phyloP scores from a whole-genome alignment of 768 basidiomycete species.

The Grammothele lineata region DNA sequence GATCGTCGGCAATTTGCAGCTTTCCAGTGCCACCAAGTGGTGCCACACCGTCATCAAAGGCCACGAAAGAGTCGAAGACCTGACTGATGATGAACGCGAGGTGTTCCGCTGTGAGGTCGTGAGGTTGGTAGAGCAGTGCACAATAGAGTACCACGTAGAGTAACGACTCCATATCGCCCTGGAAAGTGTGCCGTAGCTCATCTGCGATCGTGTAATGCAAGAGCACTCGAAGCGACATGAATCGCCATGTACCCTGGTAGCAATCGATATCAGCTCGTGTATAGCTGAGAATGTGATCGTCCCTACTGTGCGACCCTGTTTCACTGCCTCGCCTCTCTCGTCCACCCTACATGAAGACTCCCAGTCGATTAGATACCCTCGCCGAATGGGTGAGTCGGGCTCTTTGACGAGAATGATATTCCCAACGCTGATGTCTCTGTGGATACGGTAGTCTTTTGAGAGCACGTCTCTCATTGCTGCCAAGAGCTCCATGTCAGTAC shows the following conservation, averaged over 20 bases:
- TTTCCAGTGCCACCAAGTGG: background rate
- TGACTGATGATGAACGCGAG: background rate
- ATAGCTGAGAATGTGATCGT: background rate
- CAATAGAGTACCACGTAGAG: constrained; percentile 11
- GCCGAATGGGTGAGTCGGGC: background rate
- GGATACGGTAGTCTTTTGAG: constrained; percentile 1
- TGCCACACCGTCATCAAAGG: background rate
- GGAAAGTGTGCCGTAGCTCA: background rate
- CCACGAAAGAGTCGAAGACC: background rate
- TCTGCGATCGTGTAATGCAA: background rate
- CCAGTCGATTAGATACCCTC: constrained; percentile 11
- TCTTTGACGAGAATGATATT: constrained; percentile 7
- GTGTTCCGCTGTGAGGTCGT: background rate
- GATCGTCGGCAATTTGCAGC: background rate
- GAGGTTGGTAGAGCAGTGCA: background rate
- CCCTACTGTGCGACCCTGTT: background rate
- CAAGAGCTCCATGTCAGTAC: background rate
- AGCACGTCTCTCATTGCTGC: constrained; percentile 3
- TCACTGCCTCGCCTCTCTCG: background rate
- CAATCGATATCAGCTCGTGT: too few species aligned
- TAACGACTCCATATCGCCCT: constrained; percentile 13
- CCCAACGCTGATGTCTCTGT: constrained; percentile 5
- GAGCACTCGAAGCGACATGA: constrained; percentile 3
- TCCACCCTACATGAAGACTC: constrained; percentile 2
- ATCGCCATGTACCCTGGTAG: constrained; percentile 1